Conservation (phyloP, 257 asterid genomes). For the Galeopsis tetrahit region DNA sequence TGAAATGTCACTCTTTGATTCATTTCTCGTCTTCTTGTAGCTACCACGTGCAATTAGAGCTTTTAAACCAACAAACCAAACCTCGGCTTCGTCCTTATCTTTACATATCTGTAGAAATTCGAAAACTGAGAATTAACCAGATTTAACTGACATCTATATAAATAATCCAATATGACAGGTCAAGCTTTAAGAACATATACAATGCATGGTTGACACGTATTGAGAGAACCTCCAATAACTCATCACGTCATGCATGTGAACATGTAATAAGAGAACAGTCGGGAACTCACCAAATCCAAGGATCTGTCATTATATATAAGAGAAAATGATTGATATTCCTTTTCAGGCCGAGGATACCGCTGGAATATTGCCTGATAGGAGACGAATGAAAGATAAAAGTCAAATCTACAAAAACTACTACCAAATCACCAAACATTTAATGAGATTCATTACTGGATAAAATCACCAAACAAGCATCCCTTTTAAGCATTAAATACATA, state of each 20-base stretch:
- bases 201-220: conserved; percentile 23
- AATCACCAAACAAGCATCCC: conserved; percentile 23
- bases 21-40: conserved; percentile 54
- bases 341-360: conserved; percentile 93
- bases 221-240: conserved; percentile 37
- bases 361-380: conserved; percentile 73
- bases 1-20: conserved; percentile 48
- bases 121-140: conserved; percentile 21
- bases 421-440: background rate
- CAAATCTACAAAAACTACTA: conserved; percentile 28
- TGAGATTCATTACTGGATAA: conserved; percentile 12
- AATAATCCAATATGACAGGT: conserved; percentile 14
- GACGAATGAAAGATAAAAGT: conserved; percentile 26
- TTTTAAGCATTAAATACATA: background rate
- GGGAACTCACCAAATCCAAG: conserved; percentile 84
- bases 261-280: conserved; percentile 24
- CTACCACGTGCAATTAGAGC: conserved; percentile 65
- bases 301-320: conserved; percentile 79
- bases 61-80: conserved; percentile 84
- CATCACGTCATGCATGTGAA: conserved; percentile 46
- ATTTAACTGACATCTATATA: conserved; percentile 9
- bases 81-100: conserved; percentile 98
- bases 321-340: conserved; percentile 96
- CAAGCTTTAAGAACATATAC: background rate
- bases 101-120: conserved; percentile 71